Percentiles rank a stretch among this genome's conserved stretches.
Evolutionary conservation across 441 rosid genomes (phyloP).

Genomic region (Syzygium syzygioides): DNA sequence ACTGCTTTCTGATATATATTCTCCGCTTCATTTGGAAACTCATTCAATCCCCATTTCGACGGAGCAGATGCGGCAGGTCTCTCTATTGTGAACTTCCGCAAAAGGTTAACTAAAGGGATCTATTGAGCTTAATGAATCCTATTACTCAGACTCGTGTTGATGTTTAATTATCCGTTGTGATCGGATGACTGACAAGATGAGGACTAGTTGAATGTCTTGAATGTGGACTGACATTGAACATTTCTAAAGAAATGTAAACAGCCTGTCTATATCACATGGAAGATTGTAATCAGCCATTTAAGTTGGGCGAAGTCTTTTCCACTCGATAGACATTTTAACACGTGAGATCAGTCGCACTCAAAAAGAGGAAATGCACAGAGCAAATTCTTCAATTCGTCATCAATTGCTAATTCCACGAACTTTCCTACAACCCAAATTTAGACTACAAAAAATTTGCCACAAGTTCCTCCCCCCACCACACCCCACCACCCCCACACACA

Average conservation of each 20-base stretch:
- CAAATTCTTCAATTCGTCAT: not conserved
- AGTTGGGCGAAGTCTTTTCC: not conserved
- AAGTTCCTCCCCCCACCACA: not conserved
- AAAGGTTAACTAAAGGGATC: not conserved
- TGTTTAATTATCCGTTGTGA: not conserved
- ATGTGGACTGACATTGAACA: not conserved
- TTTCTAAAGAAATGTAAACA: not conserved
- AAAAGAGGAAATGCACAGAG: not conserved
- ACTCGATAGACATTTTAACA: not conserved
- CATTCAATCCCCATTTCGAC: not conserved
- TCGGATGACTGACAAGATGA: not conserved
- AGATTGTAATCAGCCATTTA: not conserved
- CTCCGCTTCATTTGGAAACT: not conserved
- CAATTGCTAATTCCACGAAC: not conserved
- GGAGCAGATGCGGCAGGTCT: not conserved
- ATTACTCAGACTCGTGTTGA: not conserved
- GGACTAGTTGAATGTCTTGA: not conserved
- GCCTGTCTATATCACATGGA: not conserved
- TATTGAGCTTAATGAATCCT: not conserved
- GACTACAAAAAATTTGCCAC: not conserved
- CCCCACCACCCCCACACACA: too few species aligned
- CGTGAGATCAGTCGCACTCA: not conserved
- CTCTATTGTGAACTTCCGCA: not conserved
- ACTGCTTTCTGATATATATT: not conserved
- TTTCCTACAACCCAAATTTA: not conserved